Evolutionary conservation across 1,139 yeast species (phyloP), one percentile per base, ranked within the genome.

Genomic region (Diutina siamensis): DNA sequence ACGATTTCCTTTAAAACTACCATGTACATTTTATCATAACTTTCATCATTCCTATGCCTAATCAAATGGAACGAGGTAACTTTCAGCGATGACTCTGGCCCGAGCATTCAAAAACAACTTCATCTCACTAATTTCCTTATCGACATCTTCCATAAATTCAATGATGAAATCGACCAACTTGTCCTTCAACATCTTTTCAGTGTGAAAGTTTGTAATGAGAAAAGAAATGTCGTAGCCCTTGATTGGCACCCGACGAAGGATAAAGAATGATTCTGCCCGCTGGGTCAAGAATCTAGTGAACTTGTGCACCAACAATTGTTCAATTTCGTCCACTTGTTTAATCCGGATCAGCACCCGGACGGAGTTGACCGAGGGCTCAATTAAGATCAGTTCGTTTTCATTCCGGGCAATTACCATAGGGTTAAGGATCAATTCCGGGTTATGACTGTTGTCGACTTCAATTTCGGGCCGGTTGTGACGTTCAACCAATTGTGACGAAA

Each of bases 101-200:
- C 99, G 78, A 25, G 98, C 97, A 61, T 92, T 92, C 63, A 94
- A 76, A 62, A 92, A 94, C 61, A 92, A 74, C 65, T 94, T 94
- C 95, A 92, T 94, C 63, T 92, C 99, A 63, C 96, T 86, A 59
- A 92, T 94, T 64, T 92, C 99, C 68, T 89, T 92, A 64, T 92
- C 99, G 22, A 92, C 98, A 57, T 89, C 98, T 64, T 92, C 98
- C 98, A 92, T 89, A 62, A 94, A 92, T 67, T 92, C 97, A 57
- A 92, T 87, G 56, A 92, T 88, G 61, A 92, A 92, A 63, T 92
- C 98, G 45, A 92, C 96, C 58, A 92, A 75, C 64, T 94, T 94
- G 58, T 84, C 92, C 67, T 94, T 92, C 64, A 89, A 76, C 96
- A 92, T 88, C 55, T 83, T 83, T 63, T 92, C 97, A 10, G 97